Conservation (phyloP, 306 rosid species). For the Inga oerstediana region DNA sequence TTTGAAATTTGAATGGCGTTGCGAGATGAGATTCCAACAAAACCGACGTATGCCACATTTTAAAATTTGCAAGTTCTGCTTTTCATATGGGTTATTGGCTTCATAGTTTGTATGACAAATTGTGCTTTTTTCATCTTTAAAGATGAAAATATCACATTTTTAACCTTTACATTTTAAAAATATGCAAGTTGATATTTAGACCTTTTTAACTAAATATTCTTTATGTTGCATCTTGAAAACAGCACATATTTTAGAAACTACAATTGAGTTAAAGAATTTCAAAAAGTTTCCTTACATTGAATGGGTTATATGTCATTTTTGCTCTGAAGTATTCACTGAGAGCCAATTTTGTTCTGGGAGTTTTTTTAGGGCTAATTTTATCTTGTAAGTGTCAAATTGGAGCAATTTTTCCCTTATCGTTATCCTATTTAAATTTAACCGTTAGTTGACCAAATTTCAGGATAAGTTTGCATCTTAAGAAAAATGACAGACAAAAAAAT, state of each 20-base stretch:
- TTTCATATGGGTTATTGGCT: background rate
- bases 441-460: too few relatives aligned
- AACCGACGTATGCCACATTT: background rate
- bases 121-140: background rate
- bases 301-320: too few relatives aligned
- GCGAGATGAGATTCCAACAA: background rate
- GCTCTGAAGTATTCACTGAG: too few relatives aligned
- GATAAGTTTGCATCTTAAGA: too few relatives aligned
- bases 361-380: too few relatives aligned
- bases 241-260: background rate
- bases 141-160: background rate
- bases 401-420: too few relatives aligned
- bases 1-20: background rate
- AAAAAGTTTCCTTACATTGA: background rate
- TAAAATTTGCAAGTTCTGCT: background rate
- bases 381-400: too few relatives aligned
- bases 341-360: too few relatives aligned
- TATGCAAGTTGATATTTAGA: background rate
- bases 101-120: background rate
- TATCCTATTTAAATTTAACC: too few relatives aligned
- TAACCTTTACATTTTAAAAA: background rate
- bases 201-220: background rate
- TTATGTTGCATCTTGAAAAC: background rate
- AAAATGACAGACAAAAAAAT: too few relatives aligned
- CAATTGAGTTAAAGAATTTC: background rate